These are phyloP conservation scores for Scheffersomyces titani DNA, from an alignment of 1,139 yeast species.

Conservation along the genomic window DNA sequence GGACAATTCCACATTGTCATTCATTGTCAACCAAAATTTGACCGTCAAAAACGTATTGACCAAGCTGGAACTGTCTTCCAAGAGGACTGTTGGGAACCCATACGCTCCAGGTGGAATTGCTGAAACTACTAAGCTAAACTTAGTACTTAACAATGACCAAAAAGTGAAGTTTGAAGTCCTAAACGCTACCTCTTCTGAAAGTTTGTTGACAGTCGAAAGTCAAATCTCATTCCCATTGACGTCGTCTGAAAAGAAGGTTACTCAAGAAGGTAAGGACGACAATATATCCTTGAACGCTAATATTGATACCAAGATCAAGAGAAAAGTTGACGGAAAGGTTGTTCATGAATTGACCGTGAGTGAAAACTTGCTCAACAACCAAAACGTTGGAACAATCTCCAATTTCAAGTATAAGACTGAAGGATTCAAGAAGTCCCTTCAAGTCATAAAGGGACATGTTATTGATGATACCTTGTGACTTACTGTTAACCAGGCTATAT, in stretches of 20 bases:
- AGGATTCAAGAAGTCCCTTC: constrained; percentile 1
- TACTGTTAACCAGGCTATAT: not conserved
- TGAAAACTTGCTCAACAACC: constrained; percentile 2
- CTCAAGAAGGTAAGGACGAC: not conserved
- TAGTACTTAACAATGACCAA: not conserved
- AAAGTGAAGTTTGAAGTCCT: not conserved
- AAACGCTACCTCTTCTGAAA: not conserved
- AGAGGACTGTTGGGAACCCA: not conserved
- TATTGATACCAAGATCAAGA: not conserved
- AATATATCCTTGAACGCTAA: not conserved
- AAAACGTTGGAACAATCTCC: not conserved
- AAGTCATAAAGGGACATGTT: constrained; percentile 1
- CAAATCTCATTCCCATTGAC: not conserved
- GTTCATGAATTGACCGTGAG: not conserved
- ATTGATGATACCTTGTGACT: not conserved
- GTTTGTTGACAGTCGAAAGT: not conserved
- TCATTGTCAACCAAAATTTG: constrained; percentile 1
- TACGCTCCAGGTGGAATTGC: not conserved
- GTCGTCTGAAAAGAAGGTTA: not conserved
- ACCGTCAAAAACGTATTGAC: not conserved
- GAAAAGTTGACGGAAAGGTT: not conserved
- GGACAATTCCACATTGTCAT: constrained; percentile 6
- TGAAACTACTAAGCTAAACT: not conserved
- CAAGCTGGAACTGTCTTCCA: not conserved
- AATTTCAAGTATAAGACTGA: constrained; percentile 2